Percentiles rank a stretch among this genome's conserved stretches.
Evolutionary conservation across 1,284 basidiomycete genomes (phyloP).

Genomic region (Hypsizygus ulmarius): DNA sequence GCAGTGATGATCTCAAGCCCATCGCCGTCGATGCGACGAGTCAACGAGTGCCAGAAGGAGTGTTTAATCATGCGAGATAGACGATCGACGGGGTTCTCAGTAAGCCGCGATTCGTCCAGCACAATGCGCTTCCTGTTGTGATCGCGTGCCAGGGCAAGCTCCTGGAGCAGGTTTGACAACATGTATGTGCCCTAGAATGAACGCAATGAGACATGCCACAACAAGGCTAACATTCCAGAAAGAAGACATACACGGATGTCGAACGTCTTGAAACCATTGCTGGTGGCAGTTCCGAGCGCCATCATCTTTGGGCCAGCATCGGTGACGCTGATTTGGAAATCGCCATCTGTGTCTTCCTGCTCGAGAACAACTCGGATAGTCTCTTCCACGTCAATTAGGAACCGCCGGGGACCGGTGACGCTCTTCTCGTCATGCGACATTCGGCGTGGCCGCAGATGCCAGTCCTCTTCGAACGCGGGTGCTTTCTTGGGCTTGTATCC

Average conservation of each 20-base stretch:
- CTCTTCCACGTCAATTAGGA: constrained; percentile 98
- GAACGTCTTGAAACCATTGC: constrained; percentile 96
- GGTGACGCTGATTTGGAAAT: constrained; percentile 95
- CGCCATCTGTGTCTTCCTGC: constrained; percentile 97
- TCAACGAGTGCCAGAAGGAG: constrained; percentile 98
- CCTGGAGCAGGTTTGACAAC: constrained; percentile 98
- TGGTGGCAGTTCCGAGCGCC: constrained; percentile 92
- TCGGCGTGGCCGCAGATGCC: constrained; percentile 66
- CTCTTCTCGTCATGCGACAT: constrained; percentile 86
- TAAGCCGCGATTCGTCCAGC: constrained; percentile 93
- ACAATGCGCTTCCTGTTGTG: constrained; percentile 95
- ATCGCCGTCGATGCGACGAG: constrained; percentile 94
- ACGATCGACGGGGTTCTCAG: constrained; percentile 96
- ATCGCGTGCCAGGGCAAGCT: constrained; percentile 95
- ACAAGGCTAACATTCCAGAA: neutral
- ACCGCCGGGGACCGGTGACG: constrained; percentile 74
- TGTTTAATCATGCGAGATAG: constrained; percentile 97
- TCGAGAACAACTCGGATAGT: constrained; percentile 95
- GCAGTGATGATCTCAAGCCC: constrained; percentile 95
- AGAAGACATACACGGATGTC: constrained; percentile 79
- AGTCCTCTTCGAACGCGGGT: constrained; percentile 74
- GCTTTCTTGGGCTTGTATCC: constrained; percentile 65
- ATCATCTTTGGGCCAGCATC: constrained; percentile 97
- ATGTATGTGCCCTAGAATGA: constrained; percentile 88
- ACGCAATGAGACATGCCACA: neutral